Percentiles rank a stretch among this genome's conserved stretches.
Evolutionary conservation across 805 yeast genomes (phyloP).

Genomic region (Kluyveromyces lactis): DNA sequence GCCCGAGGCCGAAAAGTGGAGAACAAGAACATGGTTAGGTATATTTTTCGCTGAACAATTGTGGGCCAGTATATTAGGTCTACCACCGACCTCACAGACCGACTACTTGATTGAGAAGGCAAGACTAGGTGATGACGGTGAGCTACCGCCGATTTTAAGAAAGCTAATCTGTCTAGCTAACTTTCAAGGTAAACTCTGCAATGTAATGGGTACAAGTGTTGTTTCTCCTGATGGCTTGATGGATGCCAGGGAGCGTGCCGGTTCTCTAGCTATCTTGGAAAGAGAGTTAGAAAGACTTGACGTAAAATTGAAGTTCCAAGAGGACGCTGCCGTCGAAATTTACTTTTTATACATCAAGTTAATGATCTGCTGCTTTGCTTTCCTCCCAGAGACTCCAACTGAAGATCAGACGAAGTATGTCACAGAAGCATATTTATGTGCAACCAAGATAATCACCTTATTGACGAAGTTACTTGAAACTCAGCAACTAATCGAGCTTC

Average conservation of each 20-base stretch:
- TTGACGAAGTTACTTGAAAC: constrained; percentile 62
- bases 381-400: constrained; percentile 79
- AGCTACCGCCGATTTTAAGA: constrained; percentile 61
- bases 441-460: constrained; percentile 75
- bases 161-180: constrained; percentile 66
- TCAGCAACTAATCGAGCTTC: constrained; percentile 70
- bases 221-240: constrained; percentile 81
- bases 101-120: constrained; percentile 80
- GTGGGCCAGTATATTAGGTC: constrained; percentile 80
- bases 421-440: constrained; percentile 67
- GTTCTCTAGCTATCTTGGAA: constrained; percentile 66
- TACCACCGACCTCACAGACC: constrained; percentile 79
- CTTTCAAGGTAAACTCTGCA: constrained; percentile 76
- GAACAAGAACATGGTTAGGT: constrained; percentile 88
- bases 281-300: constrained; percentile 68
- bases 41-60: constrained; percentile 83
- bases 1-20: constrained; percentile 89
- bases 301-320: constrained; percentile 56
- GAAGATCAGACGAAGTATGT: constrained; percentile 83
- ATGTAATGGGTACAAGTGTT: constrained; percentile 81
- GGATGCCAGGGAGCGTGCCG: constrained; percentile 77
- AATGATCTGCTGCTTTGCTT: constrained; percentile 82
- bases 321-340: constrained; percentile 61
- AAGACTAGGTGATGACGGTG: constrained; percentile 43
- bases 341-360: constrained; percentile 71